phyloP scores from a whole-genome alignment of 345 rosid genomes.

The Bruguiera gymnorhiza region DNA sequence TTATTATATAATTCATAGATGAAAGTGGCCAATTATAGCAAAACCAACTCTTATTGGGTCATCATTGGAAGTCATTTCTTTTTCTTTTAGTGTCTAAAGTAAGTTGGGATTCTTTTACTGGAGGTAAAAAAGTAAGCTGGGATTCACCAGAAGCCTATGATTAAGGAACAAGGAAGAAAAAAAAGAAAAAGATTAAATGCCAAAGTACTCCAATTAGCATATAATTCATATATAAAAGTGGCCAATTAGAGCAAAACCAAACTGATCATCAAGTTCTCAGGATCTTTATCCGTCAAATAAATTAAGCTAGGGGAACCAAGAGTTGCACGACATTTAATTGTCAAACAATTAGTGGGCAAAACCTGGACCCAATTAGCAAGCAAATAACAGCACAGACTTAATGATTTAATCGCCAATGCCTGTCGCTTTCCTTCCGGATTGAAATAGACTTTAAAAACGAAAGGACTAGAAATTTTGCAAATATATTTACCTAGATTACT shows the following conservation, averaged over 20 bases:
- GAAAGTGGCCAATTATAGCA: slow-evolving; percentile 17
- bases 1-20: neutral
- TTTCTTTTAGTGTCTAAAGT: slow-evolving; percentile 21
- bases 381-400: neutral
- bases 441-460: neutral
- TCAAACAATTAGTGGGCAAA: neutral
- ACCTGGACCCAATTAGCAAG: slow-evolving; percentile 12
- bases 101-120: neutral
- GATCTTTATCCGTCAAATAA: neutral
- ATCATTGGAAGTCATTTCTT: slow-evolving; percentile 16
- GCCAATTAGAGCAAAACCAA: slow-evolving; percentile 12
- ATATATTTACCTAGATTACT: no score
- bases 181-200: neutral
- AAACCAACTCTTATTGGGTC: slow-evolving; percentile 10
- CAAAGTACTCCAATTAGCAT: slow-evolving; percentile 4
- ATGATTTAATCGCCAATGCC: neutral
- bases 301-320: neutral
- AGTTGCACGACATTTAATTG: neutral
- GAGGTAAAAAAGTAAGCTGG: slow-evolving; percentile 13
- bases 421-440: slow-evolving; percentile 10
- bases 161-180: slow-evolving; percentile 18
- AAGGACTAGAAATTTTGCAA: no score
- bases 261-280: neutral
- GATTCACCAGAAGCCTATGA: slow-evolving; percentile 22
- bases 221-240: neutral